Evolutionary conservation across 2,329 filamentous ascomycete species (phyloP).

Genomic region (Aspergillus melleus): DNA sequence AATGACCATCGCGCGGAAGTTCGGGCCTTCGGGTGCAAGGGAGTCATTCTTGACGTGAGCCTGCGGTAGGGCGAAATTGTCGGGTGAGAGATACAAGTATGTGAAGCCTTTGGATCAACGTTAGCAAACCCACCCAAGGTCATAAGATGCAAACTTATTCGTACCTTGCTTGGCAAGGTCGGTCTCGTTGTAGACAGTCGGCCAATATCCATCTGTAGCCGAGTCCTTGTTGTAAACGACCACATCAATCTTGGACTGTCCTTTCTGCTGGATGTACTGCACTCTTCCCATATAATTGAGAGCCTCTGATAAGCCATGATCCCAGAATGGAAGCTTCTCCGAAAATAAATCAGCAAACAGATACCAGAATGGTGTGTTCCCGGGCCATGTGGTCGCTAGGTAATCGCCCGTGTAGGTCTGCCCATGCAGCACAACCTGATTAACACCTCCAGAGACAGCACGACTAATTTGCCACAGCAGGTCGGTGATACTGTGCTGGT

Average conservation of each 20-base stretch:
- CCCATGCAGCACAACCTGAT: conserved; percentile 49
- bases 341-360: conserved; percentile 36
- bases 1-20: conserved; percentile 27
- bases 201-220: conserved; percentile 13
- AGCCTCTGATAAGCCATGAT: conserved; percentile 17
- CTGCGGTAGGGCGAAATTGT: conserved; percentile 44
- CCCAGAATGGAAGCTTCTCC: conserved; percentile 20
- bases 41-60: conserved; percentile 37
- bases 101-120: conserved; percentile 32
- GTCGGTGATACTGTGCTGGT: conserved; percentile 4
- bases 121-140: background rate
- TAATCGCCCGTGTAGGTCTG: conserved; percentile 45
- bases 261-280: conserved; percentile 25
- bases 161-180: conserved; percentile 16
- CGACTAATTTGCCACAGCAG: conserved; percentile 40
- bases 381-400: conserved; percentile 50
- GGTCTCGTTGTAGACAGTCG: conserved; percentile 13
- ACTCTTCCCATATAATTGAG: conserved; percentile 17
- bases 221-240: conserved; percentile 40
- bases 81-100: conserved; percentile 48
- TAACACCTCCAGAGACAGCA: conserved; percentile 44
- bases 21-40: conserved; percentile 24
- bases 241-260: conserved; percentile 44
- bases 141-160: background rate
- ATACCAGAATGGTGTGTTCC: conserved; percentile 31